phyloP scores from a whole-genome alignment of 768 basidiomycete species.

The Erythrobasidium yunnanense region DNA sequence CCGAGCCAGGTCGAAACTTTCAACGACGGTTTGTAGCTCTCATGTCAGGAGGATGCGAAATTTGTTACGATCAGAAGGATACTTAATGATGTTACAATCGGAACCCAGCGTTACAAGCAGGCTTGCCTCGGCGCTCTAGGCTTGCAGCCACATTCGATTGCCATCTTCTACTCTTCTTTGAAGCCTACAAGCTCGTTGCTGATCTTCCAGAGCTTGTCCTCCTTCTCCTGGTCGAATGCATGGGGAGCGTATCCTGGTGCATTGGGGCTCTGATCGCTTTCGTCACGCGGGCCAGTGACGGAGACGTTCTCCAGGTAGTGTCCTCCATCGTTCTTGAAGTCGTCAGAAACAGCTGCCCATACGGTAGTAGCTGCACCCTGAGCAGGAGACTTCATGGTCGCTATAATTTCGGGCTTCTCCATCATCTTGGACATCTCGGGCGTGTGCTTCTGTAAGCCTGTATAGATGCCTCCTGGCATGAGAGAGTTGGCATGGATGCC shows the following conservation, averaged over 20 bases:
- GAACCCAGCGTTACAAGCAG: too few species aligned
- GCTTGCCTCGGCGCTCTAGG: too few species aligned
- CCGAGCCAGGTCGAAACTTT: too few species aligned
- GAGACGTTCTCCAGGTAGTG: background rate
- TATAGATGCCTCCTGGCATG: constrained; percentile 20
- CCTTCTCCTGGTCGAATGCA: background rate
- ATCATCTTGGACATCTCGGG: background rate
- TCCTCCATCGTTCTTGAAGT: background rate
- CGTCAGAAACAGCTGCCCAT: background rate
- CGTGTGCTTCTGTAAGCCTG: background rate
- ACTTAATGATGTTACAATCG: too few species aligned
- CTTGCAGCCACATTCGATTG: too few species aligned
- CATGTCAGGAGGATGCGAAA: too few species aligned
- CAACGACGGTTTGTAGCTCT: too few species aligned
- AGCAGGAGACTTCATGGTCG: constrained; percentile 3
- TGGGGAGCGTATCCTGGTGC: background rate
- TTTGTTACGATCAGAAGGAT: too few species aligned
- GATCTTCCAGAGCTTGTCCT: constrained; percentile 12
- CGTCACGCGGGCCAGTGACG: background rate
- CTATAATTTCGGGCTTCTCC: background rate
- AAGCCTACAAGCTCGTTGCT: constrained; percentile 6
- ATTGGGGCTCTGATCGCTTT: background rate
- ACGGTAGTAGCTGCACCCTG: constrained; percentile 19
- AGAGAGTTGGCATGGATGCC: constrained; percentile 1
- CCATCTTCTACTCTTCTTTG: too few species aligned